Percentiles rank a stretch among this genome's conserved stretches.
phyloP scores from a whole-genome alignment of 2,329 filamentous ascomycete genomes.

The Chaetomium sp. region DNA sequence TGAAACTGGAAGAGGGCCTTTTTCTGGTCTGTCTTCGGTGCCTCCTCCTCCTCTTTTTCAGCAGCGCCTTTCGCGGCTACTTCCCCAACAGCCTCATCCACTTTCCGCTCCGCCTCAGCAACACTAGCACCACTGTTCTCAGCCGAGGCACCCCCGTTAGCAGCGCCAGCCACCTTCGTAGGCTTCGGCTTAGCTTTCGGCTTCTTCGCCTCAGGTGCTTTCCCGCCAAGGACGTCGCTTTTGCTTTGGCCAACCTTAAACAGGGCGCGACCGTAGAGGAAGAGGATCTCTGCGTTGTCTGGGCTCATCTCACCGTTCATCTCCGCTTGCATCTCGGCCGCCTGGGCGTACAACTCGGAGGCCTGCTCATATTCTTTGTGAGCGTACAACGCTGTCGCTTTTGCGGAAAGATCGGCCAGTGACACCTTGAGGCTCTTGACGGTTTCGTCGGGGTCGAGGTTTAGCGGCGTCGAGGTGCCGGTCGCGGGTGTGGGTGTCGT shows the following conservation, averaged over 20 bases:
- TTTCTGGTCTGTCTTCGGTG: slow-evolving; percentile 39
- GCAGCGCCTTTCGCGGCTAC: slow-evolving; percentile 37
- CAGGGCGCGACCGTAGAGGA: slow-evolving; percentile 85
- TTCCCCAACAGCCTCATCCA: slow-evolving; percentile 40
- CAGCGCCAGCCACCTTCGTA: slow-evolving; percentile 35
- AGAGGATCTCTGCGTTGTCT: slow-evolving; percentile 88
- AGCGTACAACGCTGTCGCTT: slow-evolving; percentile 77
- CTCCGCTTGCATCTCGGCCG: slow-evolving; percentile 82
- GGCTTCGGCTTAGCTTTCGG: slow-evolving; percentile 34
- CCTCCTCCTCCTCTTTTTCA: slow-evolving; percentile 32
- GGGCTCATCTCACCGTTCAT: slow-evolving; percentile 88
- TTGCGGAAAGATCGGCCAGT: slow-evolving; percentile 70
- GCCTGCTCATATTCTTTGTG: slow-evolving; percentile 84
- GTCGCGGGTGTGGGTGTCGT: slow-evolving; percentile 25
- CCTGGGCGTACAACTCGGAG: slow-evolving; percentile 79
- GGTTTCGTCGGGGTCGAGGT: slow-evolving; percentile 30
- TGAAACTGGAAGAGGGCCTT: slow-evolving; percentile 87
- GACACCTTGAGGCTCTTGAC: slow-evolving; percentile 47
- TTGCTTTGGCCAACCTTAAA: slow-evolving; percentile 93
- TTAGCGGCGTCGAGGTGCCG: slow-evolving; percentile 29
- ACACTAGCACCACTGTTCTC: slow-evolving; percentile 25
- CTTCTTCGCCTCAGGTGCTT: slow-evolving; percentile 53
- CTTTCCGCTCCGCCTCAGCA: slow-evolving; percentile 35
- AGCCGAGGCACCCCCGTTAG: slow-evolving; percentile 28
- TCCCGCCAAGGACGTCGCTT: slow-evolving; percentile 86